Conservation (phyloP, 257 asterid species). For the Solanum neorickii region DNA sequence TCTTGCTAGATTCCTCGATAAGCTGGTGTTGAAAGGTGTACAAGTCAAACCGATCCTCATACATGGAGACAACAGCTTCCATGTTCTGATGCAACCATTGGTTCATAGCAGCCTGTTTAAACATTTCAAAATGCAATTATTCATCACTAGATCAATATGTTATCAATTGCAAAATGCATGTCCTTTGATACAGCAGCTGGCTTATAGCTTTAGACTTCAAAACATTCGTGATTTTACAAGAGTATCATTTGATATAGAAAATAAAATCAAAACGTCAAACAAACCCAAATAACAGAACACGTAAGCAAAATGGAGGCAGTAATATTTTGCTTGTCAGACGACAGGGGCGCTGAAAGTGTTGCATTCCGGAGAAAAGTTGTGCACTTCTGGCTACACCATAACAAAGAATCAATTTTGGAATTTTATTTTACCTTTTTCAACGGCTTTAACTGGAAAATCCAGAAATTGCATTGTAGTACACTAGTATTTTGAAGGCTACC, state of each 20-base stretch:
- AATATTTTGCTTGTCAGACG: background rate
- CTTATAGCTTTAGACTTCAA: background rate
- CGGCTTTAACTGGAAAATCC: background rate
- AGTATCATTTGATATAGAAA: background rate
- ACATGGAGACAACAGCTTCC: conserved; percentile 90
- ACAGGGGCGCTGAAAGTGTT: background rate
- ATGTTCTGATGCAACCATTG: conserved; percentile 92
- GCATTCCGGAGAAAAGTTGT: background rate
- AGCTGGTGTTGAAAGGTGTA: conserved; percentile 43
- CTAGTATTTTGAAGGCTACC: background rate
- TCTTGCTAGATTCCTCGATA: conserved; percentile 26
- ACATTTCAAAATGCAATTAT: background rate
- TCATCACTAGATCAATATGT: background rate
- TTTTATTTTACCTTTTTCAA: background rate
- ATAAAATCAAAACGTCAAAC: background rate
- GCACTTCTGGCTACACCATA: background rate
- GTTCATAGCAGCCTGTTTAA: conserved; percentile 67
- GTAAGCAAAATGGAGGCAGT: background rate
- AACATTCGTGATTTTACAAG: background rate
- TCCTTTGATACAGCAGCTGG: background rate
- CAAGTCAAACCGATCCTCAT: conserved; percentile 83
- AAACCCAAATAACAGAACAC: background rate
- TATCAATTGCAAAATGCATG: background rate
- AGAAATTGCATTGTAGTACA: background rate
- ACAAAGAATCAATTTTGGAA: background rate